These are phyloP conservation scores for Colletotrichum liaoningense DNA, from an alignment of 2,329 filamentous ascomycete genomes.

Conservation along the genomic window DNA sequence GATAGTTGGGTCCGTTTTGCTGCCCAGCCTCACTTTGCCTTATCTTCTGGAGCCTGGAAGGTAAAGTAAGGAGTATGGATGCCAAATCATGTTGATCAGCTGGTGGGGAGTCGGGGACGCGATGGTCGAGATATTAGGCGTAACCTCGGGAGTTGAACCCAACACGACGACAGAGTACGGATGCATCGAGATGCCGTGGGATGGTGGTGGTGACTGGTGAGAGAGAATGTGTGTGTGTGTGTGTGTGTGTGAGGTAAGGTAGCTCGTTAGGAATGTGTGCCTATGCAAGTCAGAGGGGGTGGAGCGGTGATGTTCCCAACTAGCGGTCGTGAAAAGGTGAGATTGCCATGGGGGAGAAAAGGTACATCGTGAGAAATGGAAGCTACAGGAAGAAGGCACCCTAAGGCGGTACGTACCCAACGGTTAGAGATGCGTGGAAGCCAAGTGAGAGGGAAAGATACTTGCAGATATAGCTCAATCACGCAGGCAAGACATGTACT, in stretches of 20 bases:
- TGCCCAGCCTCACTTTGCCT: slow-evolving; percentile 9
- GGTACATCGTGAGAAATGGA: not conserved
- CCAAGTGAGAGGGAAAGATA: no score
- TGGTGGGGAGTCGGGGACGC: not conserved
- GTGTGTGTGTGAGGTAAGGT: not conserved
- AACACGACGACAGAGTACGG: not conserved
- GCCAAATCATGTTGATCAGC: not conserved
- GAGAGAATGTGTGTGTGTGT: not conserved
- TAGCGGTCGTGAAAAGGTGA: not conserved
- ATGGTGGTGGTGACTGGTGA: not conserved
- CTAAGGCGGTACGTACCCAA: not conserved
- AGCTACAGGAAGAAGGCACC: not conserved
- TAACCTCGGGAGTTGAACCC: not conserved
- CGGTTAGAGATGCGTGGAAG: not conserved
- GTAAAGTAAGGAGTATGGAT: no score
- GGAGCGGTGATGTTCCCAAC: not conserved
- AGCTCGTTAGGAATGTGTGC: not conserved
- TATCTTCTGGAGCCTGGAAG: not conserved
- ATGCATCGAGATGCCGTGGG: not conserved
- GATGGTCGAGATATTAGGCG: not conserved
- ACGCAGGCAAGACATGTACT: not conserved
- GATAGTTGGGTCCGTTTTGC: not conserved
- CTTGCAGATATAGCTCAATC: not conserved
- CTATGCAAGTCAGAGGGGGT: slow-evolving; percentile 7
- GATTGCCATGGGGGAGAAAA: not conserved